These are phyloP conservation scores for Crithidia bombi DNA, from an alignment of 208 protist species.

Conservation along the genomic window DNA sequence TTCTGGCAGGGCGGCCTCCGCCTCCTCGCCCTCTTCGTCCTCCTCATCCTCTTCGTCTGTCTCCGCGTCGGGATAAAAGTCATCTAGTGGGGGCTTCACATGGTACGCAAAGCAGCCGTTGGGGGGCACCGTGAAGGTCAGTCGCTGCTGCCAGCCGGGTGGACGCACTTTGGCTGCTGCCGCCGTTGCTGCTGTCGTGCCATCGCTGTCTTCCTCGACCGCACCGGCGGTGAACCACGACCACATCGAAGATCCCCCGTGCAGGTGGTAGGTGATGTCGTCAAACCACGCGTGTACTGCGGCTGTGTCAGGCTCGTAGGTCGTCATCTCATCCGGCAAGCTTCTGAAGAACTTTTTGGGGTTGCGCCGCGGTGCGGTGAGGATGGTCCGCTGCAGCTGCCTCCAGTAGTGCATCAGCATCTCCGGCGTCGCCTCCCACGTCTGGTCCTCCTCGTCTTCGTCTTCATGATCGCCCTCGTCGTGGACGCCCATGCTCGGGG, in stretches of 20 bases:
- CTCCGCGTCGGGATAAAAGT: slow-evolving; percentile 21
- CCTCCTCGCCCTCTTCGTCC: slow-evolving; percentile 4
- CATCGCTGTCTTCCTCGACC: neutral
- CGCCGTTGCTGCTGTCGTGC: neutral
- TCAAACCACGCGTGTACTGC: slow-evolving; percentile 32
- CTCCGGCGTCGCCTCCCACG: slow-evolving; percentile 29
- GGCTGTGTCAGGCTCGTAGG: slow-evolving; percentile 13
- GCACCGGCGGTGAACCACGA: slow-evolving; percentile 15
- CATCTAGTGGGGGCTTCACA: slow-evolving; percentile 5
- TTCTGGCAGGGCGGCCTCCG: neutral
- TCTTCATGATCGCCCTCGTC: slow-evolving; percentile 21
- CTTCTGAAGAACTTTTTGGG: slow-evolving; percentile 13
- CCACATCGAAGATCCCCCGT: slow-evolving; percentile 16
- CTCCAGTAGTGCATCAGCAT: slow-evolving; percentile 49
- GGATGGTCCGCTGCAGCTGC: slow-evolving; percentile 38
- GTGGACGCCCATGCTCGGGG: neutral
- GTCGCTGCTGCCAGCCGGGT: slow-evolving; percentile 8
- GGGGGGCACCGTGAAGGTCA: slow-evolving; percentile 15
- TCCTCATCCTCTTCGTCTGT: slow-evolving; percentile 10
- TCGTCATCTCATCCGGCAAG: slow-evolving; percentile 16
- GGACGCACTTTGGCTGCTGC: neutral
- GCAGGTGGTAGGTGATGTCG: slow-evolving; percentile 15
- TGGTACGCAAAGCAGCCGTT: slow-evolving; percentile 26
- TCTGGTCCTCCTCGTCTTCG: slow-evolving; percentile 31
- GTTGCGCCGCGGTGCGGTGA: slow-evolving; percentile 29